Evolutionary conservation across 2,329 filamentous ascomycete genomes (phyloP), one percentile per base, ranked within the genome.

Genomic region (Talaromyces marneffei): DNA sequence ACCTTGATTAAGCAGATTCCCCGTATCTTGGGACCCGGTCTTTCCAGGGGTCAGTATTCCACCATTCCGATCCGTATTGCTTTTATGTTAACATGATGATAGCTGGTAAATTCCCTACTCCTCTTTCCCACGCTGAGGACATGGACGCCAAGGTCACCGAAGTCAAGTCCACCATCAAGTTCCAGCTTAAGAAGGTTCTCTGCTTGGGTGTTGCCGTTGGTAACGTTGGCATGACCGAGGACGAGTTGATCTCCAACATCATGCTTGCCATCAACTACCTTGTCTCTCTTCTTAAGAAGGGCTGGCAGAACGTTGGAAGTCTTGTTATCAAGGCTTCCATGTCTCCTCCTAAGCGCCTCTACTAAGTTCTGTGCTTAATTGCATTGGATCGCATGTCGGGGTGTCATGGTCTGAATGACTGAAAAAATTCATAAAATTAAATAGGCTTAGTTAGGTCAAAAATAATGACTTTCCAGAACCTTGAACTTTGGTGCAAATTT

Each of bases 201-300:
- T 99, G 94, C 87, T 92, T 99, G 87, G 94, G 93, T 89, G 93
- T 97, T 79, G 94, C 94, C 73, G 91, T 99, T 77, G 94, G 94
- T 78, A 96, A 99, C 83, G 94, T 99, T 74, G 92, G 88, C 75
- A 99, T 99, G 94, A 89, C 86, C 69, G 84, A 91, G 83, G 94
- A 99, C 77, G 91, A 97, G 85, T 84, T 99, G 71, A 88, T 99
- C 72, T 90, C 86, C 78, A 99, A 99, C 89, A 92, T 97, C 83
- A 99, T 99, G 94, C 83, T 99, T 84, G 87, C 93, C 82, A 97
- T 99, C 89, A 99, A 99, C 90, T 99, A 99, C 88, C 88, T 99
- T 70, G 93, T 99, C 80, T 97, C 92, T 68, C 86, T 99, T 73
- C 85, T 99, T 79, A 99, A 99, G 92, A 99, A 99, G 91, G 94